phyloP scores from a whole-genome alignment of 331 rosid genomes.

The Rosa hybrid region DNA sequence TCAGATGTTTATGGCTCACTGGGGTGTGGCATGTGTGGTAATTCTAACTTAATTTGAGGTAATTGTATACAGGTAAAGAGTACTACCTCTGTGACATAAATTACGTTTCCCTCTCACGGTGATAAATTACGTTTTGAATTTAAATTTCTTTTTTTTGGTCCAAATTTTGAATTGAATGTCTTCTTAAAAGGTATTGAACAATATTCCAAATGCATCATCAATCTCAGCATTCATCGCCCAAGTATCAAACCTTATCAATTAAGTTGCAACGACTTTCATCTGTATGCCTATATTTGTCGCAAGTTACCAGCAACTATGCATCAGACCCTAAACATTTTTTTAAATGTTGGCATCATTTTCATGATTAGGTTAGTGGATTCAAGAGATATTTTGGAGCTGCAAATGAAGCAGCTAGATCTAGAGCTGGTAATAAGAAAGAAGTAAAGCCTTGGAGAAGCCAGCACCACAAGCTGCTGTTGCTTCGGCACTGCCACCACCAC shows the following conservation, averaged over 20 bases:
- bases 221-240: constrained; percentile 67
- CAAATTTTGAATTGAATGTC: background rate
- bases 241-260: constrained; percentile 88
- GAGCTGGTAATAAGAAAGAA: background rate
- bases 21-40: too few relatives aligned
- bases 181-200: constrained; percentile 33
- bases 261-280: constrained; percentile 28
- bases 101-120: too few relatives aligned
- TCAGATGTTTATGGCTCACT: too few relatives aligned
- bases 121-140: too few relatives aligned
- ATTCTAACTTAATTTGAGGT: too few relatives aligned
- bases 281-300: constrained; percentile 5
- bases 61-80: too few relatives aligned
- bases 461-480: constrained; percentile 32
- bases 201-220: constrained; percentile 46
- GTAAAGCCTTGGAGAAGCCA: constrained; percentile 66
- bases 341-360: constrained; percentile 21
- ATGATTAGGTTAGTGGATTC: constrained; percentile 81
- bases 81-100: too few relatives aligned
- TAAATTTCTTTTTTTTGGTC: too few relatives aligned
- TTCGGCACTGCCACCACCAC: constrained; percentile 41
- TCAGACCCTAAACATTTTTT: constrained; percentile 3
- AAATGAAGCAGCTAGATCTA: constrained; percentile 20
- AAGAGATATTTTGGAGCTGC: constrained; percentile 80
- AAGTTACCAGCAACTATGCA: background rate